A percentile compares a stretch with the other conserved stretches of the same genome.
phyloP scores from a whole-genome alignment of 106 monocot genomes.

The Cymbidium sinense region DNA sequence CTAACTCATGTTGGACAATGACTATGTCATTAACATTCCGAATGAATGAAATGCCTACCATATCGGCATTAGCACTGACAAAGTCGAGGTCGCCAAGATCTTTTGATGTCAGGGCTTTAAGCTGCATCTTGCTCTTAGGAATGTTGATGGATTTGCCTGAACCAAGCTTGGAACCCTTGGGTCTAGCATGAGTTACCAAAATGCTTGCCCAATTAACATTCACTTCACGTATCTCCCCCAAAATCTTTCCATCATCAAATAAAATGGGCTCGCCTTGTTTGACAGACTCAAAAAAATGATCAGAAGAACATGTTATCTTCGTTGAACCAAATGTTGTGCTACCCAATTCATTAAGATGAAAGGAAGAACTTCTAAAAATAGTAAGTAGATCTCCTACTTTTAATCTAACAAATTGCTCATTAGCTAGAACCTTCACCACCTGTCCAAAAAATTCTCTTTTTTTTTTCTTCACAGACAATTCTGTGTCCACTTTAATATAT shows the following conservation, averaged over 20 bases:
- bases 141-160: conserved; percentile 45
- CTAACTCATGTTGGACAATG: conserved; percentile 26
- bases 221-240: conserved; percentile 21
- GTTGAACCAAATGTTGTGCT: neutral
- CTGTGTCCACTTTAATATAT: conserved; percentile 28
- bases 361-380: conserved; percentile 14
- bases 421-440: conserved; percentile 25
- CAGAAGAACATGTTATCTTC: conserved; percentile 30
- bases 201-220: conserved; percentile 23
- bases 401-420: conserved; percentile 25
- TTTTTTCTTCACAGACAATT: conserved; percentile 21
- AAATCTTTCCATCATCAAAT: conserved; percentile 45
- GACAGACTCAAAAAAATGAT: conserved; percentile 33
- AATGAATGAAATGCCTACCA: conserved; percentile 46
- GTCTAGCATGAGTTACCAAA: conserved; percentile 31
- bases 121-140: conserved; percentile 29
- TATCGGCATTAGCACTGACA: conserved; percentile 34
- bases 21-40: conserved; percentile 21
- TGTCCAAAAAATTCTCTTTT: conserved; percentile 11
- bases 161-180: conserved; percentile 37
- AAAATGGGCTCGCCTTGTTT: conserved; percentile 41
- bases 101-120: conserved; percentile 36
- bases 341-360: neutral
- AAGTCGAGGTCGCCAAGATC: conserved; percentile 42
- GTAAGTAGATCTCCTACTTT: conserved; percentile 35